Evolutionary conservation across 1,284 basidiomycete species (phyloP).

Genomic region (Somion occarium): DNA sequence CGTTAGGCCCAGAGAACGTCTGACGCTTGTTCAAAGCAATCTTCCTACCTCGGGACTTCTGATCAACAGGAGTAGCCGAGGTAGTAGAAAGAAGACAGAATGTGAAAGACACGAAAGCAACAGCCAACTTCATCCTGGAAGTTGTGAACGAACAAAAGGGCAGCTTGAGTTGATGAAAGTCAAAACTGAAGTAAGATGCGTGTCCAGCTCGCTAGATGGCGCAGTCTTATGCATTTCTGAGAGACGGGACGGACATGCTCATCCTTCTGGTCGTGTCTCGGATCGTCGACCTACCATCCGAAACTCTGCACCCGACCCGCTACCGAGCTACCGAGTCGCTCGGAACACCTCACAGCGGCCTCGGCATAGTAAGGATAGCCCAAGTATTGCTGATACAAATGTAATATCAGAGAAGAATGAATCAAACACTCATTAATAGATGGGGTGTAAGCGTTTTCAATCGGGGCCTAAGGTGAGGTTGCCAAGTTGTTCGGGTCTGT

Average conservation of each 20-base stretch:
- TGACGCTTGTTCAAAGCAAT: conserved; percentile 7
- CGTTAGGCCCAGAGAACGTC: neutral
- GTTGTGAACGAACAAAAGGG: neutral
- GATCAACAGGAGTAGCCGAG: conserved; percentile 4
- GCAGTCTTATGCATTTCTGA: neutral
- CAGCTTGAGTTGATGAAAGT: neutral
- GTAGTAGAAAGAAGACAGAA: conserved; percentile 1
- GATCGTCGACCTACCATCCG: too few species aligned
- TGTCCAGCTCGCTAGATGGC: neutral
- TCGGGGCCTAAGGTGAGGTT: too few species aligned
- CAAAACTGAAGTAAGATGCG: too few species aligned
- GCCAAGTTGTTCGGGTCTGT: too few species aligned
- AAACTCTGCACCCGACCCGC: neutral
- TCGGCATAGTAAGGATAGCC: too few species aligned
- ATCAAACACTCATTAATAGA: too few species aligned
- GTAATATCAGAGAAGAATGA: too few species aligned
- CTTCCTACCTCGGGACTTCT: conserved; percentile 1
- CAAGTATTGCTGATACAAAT: too few species aligned
- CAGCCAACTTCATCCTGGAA: conserved; percentile 8
- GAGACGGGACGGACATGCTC: neutral
- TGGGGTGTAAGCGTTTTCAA: too few species aligned
- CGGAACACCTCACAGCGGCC: too few species aligned
- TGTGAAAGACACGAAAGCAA: neutral
- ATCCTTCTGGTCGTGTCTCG: neutral
- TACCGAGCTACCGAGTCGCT: too few species aligned